A percentile compares a stretch with the other conserved stretches of the same genome.
phyloP scores from a whole-genome alignment of 106 monocot species.

The Acanthochlamys bracteata region DNA sequence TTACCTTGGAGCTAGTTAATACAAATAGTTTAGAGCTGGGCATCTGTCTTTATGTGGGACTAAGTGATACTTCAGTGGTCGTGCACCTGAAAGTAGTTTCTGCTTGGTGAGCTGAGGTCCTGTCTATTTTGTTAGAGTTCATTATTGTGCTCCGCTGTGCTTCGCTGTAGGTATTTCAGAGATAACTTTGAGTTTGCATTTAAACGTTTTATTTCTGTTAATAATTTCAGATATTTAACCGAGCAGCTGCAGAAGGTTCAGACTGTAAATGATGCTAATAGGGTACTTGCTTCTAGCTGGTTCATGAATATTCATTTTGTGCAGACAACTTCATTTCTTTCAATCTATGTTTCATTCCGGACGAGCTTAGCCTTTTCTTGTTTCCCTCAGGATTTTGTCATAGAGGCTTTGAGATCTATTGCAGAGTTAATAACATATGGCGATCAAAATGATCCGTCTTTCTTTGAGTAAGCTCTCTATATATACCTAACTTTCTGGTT shows the following conservation, averaged over 20 bases:
- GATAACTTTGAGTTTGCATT: neutral
- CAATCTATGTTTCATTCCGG: slow-evolving; percentile 4
- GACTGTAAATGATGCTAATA: slow-evolving; percentile 73
- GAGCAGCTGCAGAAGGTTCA: slow-evolving; percentile 90
- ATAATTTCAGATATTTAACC: slow-evolving; percentile 62
- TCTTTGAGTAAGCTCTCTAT: slow-evolving; percentile 78
- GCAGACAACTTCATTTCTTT: neutral
- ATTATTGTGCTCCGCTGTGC: too few species aligned
- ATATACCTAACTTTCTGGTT: too few species aligned
- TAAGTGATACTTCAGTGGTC: too few species aligned
- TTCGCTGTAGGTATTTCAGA: neutral
- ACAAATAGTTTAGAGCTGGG: too few species aligned
- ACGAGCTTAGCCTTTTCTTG: neutral
- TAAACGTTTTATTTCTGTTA: neutral
- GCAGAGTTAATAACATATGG: slow-evolving; percentile 93
- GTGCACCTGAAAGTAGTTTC: too few species aligned
- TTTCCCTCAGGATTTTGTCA: slow-evolving; percentile 64
- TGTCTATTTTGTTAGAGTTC: too few species aligned
- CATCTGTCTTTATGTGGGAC: too few species aligned
- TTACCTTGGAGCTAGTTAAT: too few species aligned
- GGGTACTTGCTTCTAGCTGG: slow-evolving; percentile 60
- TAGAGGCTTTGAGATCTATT: slow-evolving; percentile 95
- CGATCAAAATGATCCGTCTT: slow-evolving; percentile 89
- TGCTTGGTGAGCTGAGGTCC: too few species aligned
- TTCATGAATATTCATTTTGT: too few species aligned